Conservation (phyloP, 495 filamentous ascomycete species). For the Aspergillus panamensis region DNA sequence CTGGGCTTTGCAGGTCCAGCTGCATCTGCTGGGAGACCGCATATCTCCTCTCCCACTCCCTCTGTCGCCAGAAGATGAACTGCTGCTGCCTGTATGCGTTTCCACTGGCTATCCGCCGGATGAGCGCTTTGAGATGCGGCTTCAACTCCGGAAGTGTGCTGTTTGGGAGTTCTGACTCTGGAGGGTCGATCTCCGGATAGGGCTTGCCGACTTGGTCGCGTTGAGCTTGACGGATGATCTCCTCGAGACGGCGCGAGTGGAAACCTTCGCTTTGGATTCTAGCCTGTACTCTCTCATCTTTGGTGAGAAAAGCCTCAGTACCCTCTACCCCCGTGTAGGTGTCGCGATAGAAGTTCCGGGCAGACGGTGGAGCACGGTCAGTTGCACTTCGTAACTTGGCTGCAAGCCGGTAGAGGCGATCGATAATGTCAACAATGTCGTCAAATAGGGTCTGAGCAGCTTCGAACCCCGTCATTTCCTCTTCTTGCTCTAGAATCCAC, state of each 20-base stretch:
- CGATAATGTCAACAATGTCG: conserved; percentile 1
- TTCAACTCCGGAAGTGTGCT: background rate
- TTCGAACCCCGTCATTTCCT: background rate
- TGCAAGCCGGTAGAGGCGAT: background rate
- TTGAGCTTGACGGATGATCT: conserved; percentile 2
- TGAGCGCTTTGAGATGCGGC: background rate
- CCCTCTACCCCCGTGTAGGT: background rate
- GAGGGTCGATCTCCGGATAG: background rate
- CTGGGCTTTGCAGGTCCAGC: background rate
- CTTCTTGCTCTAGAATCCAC: background rate
- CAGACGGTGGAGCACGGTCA: background rate
- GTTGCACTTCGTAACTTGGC: background rate
- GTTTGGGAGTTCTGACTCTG: no score
- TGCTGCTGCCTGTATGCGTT: conserved; percentile 6
- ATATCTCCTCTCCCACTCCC: conserved; percentile 5
- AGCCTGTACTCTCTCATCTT: background rate
- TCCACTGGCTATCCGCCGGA: background rate
- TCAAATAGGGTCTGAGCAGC: background rate
- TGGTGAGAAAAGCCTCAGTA: background rate
- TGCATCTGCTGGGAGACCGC: background rate
- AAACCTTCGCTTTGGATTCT: background rate
- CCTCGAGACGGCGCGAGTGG: conserved; percentile 2
- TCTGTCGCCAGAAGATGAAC: conserved; percentile 6
- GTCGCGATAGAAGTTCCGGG: background rate
- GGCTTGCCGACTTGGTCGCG: background rate